phyloP scores from a whole-genome alignment of 2,329 filamentous ascomycete species.

The Aureobasidium uvarum region DNA sequence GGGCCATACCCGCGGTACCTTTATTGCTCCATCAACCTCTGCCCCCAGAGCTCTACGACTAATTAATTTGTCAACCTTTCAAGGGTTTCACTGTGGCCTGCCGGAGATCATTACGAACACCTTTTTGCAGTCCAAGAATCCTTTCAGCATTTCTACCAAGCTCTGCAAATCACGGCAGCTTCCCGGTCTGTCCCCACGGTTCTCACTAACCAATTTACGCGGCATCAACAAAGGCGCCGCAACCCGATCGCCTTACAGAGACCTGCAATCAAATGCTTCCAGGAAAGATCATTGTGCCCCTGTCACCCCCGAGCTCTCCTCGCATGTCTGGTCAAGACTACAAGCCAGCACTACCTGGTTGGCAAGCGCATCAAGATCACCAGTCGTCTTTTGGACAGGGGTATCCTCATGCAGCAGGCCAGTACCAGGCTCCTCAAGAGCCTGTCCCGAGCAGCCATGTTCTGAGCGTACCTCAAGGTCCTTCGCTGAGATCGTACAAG shows the following conservation, averaged over 20 bases:
- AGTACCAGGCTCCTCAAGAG: slow-evolving; percentile 20
- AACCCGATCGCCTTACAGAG: slow-evolving; percentile 16
- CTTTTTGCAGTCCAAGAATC: background rate
- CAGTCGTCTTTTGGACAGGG: slow-evolving; percentile 31
- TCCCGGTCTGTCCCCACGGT: slow-evolving; percentile 8
- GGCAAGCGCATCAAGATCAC: slow-evolving; percentile 41
- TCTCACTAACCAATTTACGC: slow-evolving; percentile 13
- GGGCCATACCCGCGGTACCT: slow-evolving; percentile 22
- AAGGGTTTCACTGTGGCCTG: background rate
- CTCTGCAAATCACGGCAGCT: slow-evolving; percentile 24
- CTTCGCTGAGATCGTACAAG: slow-evolving; percentile 26
- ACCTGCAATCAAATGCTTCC: slow-evolving; percentile 38
- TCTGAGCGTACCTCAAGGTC: slow-evolving; percentile 18
- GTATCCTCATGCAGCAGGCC: slow-evolving; percentile 8
- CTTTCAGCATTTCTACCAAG: slow-evolving; percentile 16
- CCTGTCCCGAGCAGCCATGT: slow-evolving; percentile 2
- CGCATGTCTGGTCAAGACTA: slow-evolving; percentile 51
- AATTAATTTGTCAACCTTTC: slow-evolving; percentile 24
- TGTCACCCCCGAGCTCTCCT: slow-evolving; percentile 52
- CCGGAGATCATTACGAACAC: background rate
- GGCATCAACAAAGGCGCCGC: slow-evolving; percentile 19
- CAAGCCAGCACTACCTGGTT: slow-evolving; percentile 45
- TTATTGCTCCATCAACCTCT: slow-evolving; percentile 23
- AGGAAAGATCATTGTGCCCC: slow-evolving; percentile 48
- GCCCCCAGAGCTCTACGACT: background rate